These are phyloP conservation scores for Penicillium sclerotiorum DNA, from an alignment of 2,329 filamentous ascomycete species.

Conservation along the genomic window DNA sequence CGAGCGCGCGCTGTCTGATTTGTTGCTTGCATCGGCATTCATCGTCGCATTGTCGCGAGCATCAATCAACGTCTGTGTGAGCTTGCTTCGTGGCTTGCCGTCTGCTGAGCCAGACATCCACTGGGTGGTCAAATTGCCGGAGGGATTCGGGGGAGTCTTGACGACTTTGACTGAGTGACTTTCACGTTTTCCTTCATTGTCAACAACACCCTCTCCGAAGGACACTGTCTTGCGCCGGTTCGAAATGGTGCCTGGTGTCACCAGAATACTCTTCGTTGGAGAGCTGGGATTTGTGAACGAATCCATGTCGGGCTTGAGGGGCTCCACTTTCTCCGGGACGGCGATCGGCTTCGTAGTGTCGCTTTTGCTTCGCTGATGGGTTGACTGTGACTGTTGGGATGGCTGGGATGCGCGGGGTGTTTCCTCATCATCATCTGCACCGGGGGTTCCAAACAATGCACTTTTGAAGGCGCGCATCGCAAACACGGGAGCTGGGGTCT, in stretches of 20 bases:
- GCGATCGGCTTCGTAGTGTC: constrained; percentile 20
- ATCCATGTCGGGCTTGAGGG: constrained; percentile 27
- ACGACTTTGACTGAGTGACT: constrained; percentile 48
- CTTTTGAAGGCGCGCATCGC: constrained; percentile 68
- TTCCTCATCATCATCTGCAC: constrained; percentile 49
- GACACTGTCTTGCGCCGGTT: constrained; percentile 63
- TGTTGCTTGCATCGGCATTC: constrained; percentile 21
- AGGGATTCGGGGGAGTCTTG: constrained; percentile 49
- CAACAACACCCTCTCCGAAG: constrained; percentile 59
- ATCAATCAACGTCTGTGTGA: constrained; percentile 44
- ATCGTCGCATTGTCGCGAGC: constrained; percentile 40
- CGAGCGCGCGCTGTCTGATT: too few species aligned
- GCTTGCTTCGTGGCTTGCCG: constrained; percentile 42
- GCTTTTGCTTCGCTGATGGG: constrained; percentile 24
- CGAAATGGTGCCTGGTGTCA: constrained; percentile 62
- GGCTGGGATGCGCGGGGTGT: constrained; percentile 19
- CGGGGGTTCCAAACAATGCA: constrained; percentile 65
- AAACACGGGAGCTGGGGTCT: constrained; percentile 68
- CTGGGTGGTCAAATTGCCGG: constrained; percentile 51
- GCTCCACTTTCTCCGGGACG: constrained; percentile 20
- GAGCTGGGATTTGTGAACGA: constrained; percentile 42
- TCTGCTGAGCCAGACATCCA: constrained; percentile 39
- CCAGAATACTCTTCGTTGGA: constrained; percentile 65
- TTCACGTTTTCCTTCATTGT: constrained; percentile 57
- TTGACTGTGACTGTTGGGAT: constrained; percentile 17